Evolutionary conservation across 1,284 basidiomycete species (phyloP).

Genomic region (Rhizoctonia solani): DNA sequence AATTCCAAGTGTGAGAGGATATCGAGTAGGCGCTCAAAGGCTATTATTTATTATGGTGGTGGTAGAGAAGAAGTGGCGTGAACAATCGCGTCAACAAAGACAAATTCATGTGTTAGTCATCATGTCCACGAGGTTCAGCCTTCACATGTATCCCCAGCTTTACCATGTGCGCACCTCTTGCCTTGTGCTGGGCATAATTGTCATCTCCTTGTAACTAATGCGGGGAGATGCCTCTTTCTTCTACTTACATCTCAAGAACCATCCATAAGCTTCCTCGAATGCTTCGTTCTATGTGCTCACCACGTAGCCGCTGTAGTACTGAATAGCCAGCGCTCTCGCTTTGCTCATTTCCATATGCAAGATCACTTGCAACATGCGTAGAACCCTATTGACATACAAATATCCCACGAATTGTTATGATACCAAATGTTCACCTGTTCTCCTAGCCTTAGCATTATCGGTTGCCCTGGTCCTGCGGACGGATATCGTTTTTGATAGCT

Average conservation of each 20-base stretch:
- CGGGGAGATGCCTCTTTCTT: not conserved
- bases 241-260: constrained; percentile 6
- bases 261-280: not conserved
- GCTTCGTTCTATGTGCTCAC: constrained; percentile 29
- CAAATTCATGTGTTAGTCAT: constrained; percentile 16
- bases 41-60: constrained; percentile 34
- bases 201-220: not conserved
- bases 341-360: constrained; percentile 9
- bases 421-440: too few relatives aligned
- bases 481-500: not conserved
- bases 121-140: constrained; percentile 20
- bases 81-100: constrained; percentile 29
- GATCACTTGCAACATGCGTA: too few relatives aligned
- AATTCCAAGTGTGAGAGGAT: not conserved
- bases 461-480: too few relatives aligned
- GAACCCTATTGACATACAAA: too few relatives aligned
- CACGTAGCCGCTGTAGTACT: not conserved
- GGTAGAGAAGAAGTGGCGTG: constrained; percentile 30
- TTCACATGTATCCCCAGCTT: constrained; percentile 13
- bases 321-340: constrained; percentile 17
- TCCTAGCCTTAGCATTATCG: too few relatives aligned
- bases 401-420: too few relatives aligned
- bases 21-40: constrained; percentile 8
- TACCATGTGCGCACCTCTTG: constrained; percentile 21
- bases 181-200: constrained; percentile 26